These are phyloP conservation scores for Pyricularia sp. DNA, from an alignment of 2,329 filamentous ascomycete species.

Conservation along the genomic window DNA sequence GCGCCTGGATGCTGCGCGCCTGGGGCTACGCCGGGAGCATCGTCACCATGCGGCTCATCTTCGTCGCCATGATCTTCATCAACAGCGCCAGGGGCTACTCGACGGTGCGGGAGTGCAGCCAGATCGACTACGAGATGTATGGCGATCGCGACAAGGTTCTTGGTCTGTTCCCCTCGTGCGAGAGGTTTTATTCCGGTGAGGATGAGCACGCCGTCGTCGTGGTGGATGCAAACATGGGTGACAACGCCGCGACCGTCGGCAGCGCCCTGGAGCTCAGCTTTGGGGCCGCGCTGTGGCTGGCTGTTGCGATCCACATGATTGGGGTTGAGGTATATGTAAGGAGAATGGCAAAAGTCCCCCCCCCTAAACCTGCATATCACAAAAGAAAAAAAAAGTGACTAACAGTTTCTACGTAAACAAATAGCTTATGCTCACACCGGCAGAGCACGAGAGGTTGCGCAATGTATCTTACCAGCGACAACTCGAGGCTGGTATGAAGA, in stretches of 20 bases:
- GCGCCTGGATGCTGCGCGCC: constrained; percentile 49
- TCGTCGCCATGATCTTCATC: constrained; percentile 26
- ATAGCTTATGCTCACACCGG: constrained; percentile 40
- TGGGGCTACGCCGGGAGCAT: constrained; percentile 39
- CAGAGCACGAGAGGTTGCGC: constrained; percentile 38
- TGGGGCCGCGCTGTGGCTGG: constrained; percentile 39
- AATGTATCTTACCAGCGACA: constrained; percentile 44
- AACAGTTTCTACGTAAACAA: not conserved
- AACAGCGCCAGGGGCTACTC: constrained; percentile 16
- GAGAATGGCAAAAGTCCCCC: not conserved
- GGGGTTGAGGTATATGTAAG: constrained; percentile 34
- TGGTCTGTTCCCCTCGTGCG: constrained; percentile 30
- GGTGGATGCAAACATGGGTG: constrained; percentile 3
- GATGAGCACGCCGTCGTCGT: not conserved
- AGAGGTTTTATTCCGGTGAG: not conserved
- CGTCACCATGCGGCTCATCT: constrained; percentile 36
- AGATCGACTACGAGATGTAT: constrained; percentile 29
- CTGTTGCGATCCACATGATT: constrained; percentile 35
- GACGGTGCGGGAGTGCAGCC: constrained; percentile 27
- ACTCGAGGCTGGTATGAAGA: constrained; percentile 35
- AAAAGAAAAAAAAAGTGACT: not conserved
- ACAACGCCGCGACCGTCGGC: constrained; percentile 20
- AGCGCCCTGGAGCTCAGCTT: constrained; percentile 34
- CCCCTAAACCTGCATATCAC: not conserved
- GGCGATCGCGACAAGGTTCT: constrained; percentile 14